phyloP scores from a whole-genome alignment of 805 yeast species.

The Scheffersomyces spartinae region DNA sequence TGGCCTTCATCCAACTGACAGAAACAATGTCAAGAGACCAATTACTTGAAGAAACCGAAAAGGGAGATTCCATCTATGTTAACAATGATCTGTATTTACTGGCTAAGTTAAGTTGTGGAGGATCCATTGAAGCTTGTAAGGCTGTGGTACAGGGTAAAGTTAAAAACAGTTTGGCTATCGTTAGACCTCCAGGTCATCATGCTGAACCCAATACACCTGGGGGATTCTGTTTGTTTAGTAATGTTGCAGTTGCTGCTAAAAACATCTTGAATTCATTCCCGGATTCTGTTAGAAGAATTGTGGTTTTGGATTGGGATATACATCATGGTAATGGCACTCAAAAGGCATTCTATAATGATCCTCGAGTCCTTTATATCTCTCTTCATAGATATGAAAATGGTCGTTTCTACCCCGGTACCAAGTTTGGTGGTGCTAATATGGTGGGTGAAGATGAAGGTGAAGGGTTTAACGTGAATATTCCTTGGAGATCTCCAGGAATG shows the following conservation, averaged over 20 bases:
- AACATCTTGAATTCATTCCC: conserved; percentile 74
- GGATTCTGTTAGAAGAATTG: conserved; percentile 73
- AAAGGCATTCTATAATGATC: conserved; percentile 79
- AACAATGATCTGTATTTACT: conserved; percentile 81
- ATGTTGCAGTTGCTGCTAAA: conserved; percentile 95
- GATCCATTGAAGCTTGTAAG: conserved; percentile 90
- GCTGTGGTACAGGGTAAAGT: conserved; percentile 92
- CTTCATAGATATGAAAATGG: conserved; percentile 90
- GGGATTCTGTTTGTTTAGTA: conserved; percentile 91
- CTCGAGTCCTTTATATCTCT: conserved; percentile 82
- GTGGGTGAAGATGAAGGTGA: conserved; percentile 80
- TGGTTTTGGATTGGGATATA: conserved; percentile 94
- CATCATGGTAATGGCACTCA: conserved; percentile 99
- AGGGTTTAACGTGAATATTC: conserved; percentile 83
- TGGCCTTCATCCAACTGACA: conserved; percentile 64
- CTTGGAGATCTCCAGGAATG: conserved; percentile 89
- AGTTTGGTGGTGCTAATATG: conserved; percentile 69
- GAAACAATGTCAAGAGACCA: conserved; percentile 67
- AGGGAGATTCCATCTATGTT: conserved; percentile 89
- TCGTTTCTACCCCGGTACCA: conserved; percentile 87
- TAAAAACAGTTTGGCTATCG: conserved; percentile 86
- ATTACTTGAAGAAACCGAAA: conserved; percentile 72
- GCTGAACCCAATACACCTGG: conserved; percentile 98
- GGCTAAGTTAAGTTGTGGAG: conserved; percentile 92
- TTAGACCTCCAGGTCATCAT: conserved; percentile 98